These are phyloP conservation scores for Alternaria sp. DNA, from an alignment of 2,329 filamentous ascomycete species.

Conservation along the genomic window DNA sequence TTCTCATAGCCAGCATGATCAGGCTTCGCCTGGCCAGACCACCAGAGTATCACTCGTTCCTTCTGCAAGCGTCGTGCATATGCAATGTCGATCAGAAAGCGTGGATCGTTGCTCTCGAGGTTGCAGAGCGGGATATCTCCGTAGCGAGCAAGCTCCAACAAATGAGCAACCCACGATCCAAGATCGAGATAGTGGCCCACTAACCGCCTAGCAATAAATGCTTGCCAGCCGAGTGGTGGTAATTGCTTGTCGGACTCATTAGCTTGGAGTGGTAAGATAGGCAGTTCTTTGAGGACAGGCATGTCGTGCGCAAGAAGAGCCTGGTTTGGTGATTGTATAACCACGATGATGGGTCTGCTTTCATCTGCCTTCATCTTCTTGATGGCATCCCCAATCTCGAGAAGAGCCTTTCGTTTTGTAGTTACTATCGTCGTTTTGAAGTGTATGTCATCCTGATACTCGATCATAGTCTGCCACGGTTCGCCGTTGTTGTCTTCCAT, in stretches of 20 bases:
- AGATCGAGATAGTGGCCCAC: slow-evolving; percentile 91
- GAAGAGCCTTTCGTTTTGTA: slow-evolving; percentile 84
- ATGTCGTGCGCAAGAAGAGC: slow-evolving; percentile 84
- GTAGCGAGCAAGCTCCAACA: slow-evolving; percentile 87
- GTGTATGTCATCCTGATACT: slow-evolving; percentile 83
- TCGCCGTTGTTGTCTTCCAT: slow-evolving; percentile 72
- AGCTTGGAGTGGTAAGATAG: slow-evolving; percentile 79
- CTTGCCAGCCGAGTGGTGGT: slow-evolving; percentile 92
- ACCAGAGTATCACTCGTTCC: slow-evolving; percentile 96
- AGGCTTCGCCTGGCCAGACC: slow-evolving; percentile 84
- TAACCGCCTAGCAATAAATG: slow-evolving; percentile 83
- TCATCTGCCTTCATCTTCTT: slow-evolving; percentile 93
- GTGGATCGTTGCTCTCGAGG: slow-evolving; percentile 89
- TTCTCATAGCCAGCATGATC: slow-evolving; percentile 97
- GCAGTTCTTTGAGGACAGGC: slow-evolving; percentile 82
- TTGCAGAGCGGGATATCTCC: slow-evolving; percentile 96
- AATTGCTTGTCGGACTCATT: slow-evolving; percentile 86
- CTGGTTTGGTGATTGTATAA: slow-evolving; percentile 88
- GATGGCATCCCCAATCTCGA: slow-evolving; percentile 86
- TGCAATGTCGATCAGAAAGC: slow-evolving; percentile 93
- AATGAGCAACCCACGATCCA: slow-evolving; percentile 89
- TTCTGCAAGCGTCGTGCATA: slow-evolving; percentile 90
- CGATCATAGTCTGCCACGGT: slow-evolving; percentile 80
- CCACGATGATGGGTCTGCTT: slow-evolving; percentile 77
- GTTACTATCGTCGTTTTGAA: slow-evolving; percentile 91